Evolutionary conservation across 148 eudicot species (phyloP).

Genomic region (Arctostaphylos glauca): DNA sequence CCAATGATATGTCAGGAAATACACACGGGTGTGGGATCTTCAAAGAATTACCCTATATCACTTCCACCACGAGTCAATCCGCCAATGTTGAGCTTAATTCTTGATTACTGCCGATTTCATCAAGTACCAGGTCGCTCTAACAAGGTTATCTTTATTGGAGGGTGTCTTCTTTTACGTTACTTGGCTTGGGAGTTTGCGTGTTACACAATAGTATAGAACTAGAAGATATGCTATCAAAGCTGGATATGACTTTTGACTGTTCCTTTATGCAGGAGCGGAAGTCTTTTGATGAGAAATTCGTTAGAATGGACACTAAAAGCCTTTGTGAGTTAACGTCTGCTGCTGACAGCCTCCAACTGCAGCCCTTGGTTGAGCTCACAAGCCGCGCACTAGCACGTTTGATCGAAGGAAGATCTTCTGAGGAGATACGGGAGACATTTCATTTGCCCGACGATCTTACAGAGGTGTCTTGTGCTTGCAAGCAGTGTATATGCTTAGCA

Average conservation of each 20-base stretch:
- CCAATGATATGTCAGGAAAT: slow-evolving; percentile 84
- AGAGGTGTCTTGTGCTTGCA: slow-evolving; percentile 83
- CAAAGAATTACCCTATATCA: slow-evolving; percentile 74
- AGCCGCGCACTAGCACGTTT: slow-evolving; percentile 89
- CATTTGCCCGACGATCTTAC: slow-evolving; percentile 95
- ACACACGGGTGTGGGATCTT: slow-evolving; percentile 67
- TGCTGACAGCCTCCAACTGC: slow-evolving; percentile 82
- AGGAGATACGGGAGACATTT: slow-evolving; percentile 94
- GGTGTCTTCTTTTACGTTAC: background rate
- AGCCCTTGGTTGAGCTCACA: slow-evolving; percentile 83
- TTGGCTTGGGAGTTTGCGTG: background rate
- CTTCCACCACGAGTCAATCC: slow-evolving; percentile 79
- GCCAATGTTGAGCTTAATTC: slow-evolving; percentile 65
- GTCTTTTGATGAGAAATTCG: slow-evolving; percentile 79
- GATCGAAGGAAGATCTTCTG: slow-evolving; percentile 83
- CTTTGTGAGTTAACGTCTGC: slow-evolving; percentile 92
- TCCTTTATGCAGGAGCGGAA: slow-evolving; percentile 61
- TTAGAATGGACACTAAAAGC: slow-evolving; percentile 79
- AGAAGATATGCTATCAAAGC: background rate
- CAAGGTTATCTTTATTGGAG: slow-evolving; percentile 47
- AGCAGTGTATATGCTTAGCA: slow-evolving; percentile 50
- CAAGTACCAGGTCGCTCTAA: slow-evolving; percentile 83
- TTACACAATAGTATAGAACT: background rate
- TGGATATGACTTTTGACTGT: slow-evolving; percentile 14
- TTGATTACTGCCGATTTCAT: slow-evolving; percentile 92